Conservation (phyloP, 1,139 yeast species). For the Geotrichum carabidarum region DNA sequence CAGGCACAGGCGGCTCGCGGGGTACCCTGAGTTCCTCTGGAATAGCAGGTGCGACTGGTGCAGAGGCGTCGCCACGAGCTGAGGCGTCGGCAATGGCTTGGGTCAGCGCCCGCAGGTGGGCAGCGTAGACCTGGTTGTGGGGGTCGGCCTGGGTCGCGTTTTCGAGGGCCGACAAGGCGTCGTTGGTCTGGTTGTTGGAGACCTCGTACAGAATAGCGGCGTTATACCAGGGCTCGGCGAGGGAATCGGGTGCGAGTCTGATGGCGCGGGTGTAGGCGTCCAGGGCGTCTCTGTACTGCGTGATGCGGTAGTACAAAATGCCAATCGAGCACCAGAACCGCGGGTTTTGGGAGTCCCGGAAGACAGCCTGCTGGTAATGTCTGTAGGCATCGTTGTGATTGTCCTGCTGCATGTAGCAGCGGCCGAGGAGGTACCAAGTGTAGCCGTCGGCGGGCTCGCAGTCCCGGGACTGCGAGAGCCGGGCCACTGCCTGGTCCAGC, state of each 20-base stretch:
- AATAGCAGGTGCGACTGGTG: conserved; percentile 2
- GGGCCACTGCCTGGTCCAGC: conserved; percentile 72
- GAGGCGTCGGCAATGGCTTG: background rate
- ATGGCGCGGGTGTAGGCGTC: conserved; percentile 97
- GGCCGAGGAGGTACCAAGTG: conserved; percentile 93
- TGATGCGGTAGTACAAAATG: conserved; percentile 87
- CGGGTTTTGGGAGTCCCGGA: conserved; percentile 91
- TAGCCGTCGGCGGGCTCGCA: conserved; percentile 89
- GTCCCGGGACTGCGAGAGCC: conserved; percentile 79
- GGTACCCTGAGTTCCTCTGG: conserved; percentile 14
- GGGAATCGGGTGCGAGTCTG: conserved; percentile 75
- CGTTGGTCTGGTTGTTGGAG: conserved; percentile 89
- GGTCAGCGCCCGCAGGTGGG: conserved; percentile 48
- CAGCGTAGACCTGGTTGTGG: conserved; percentile 85
- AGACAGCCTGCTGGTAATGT: conserved; percentile 97
- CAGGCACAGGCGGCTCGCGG: conserved; percentile 16
- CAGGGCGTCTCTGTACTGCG: conserved; percentile 92
- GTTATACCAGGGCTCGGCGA: conserved; percentile 97
- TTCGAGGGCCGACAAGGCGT: conserved; percentile 92
- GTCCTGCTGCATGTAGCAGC: conserved; percentile 93
- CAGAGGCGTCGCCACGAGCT: background rate
- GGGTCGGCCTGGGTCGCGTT: conserved; percentile 96
- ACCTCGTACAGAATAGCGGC: conserved; percentile 94
- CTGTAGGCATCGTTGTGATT: conserved; percentile 95
- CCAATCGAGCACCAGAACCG: conserved; percentile 99